Conservation (phyloP, 1,284 basidiomycete genomes). For the Singerocomus inundabilis region DNA sequence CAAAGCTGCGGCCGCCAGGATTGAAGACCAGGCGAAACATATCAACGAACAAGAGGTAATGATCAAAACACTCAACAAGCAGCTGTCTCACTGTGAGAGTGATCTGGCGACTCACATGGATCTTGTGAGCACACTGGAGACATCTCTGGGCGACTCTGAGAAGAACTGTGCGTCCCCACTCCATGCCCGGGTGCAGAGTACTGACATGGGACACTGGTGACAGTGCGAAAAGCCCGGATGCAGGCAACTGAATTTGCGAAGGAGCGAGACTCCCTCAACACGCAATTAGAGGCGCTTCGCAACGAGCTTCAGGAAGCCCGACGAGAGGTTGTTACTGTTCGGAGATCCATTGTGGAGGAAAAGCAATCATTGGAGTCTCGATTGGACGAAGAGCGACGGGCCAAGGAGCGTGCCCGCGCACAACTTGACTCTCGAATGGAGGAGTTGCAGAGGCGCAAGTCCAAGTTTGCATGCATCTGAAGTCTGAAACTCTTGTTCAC, state of each 20-base stretch:
- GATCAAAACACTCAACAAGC: slow-evolving; percentile 92
- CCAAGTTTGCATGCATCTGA: slow-evolving; percentile 80
- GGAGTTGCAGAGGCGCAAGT: slow-evolving; percentile 76
- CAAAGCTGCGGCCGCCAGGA: slow-evolving; percentile 50
- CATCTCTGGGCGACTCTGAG: slow-evolving; percentile 83
- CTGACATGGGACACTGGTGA: slow-evolving; percentile 21
- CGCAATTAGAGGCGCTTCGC: slow-evolving; percentile 63
- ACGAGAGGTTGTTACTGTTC: slow-evolving; percentile 73
- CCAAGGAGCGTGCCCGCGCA: slow-evolving; percentile 78
- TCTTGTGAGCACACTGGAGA: slow-evolving; percentile 79
- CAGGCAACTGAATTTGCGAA: slow-evolving; percentile 84
- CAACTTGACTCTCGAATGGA: slow-evolving; percentile 85
- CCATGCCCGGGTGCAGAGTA: slow-evolving; percentile 10
- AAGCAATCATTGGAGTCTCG: slow-evolving; percentile 79
- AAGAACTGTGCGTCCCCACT: slow-evolving; percentile 70
- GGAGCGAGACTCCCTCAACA: slow-evolving; percentile 73
- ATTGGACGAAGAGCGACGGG: slow-evolving; percentile 78
- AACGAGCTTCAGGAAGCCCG: slow-evolving; percentile 72
- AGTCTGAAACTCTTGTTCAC: slow-evolving; percentile 2
- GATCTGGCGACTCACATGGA: slow-evolving; percentile 93
- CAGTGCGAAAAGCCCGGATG: slow-evolving; percentile 87
- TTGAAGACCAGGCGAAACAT: slow-evolving; percentile 74
- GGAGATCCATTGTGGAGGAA: slow-evolving; percentile 78
- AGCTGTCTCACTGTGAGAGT: slow-evolving; percentile 85
- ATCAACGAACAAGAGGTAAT: slow-evolving; percentile 83